Conservation (phyloP, 192 early-diverging fungal genomes). For the Coemansia sp. region DNA sequence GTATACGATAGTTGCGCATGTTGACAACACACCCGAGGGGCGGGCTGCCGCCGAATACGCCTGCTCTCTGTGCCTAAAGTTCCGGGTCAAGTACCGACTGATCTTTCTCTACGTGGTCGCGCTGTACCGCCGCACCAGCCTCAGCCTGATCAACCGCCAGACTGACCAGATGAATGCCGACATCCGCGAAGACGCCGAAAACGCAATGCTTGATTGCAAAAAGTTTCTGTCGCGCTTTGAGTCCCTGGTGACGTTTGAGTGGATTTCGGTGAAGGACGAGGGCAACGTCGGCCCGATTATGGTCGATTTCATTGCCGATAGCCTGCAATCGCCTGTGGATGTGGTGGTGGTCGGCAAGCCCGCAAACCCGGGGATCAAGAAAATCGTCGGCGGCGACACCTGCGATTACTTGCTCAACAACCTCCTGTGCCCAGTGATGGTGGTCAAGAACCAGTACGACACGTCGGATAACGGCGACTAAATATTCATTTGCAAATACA, state of each 20-base stretch:
- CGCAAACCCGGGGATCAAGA: slow-evolving; percentile 23
- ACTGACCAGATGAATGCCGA: slow-evolving; percentile 50
- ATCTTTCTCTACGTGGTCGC: slow-evolving; percentile 50
- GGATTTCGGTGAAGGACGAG: slow-evolving; percentile 52
- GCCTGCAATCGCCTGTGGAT: slow-evolving; percentile 31
- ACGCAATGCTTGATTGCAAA: slow-evolving; percentile 42
- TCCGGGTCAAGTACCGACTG: slow-evolving; percentile 46
- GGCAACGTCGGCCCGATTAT: slow-evolving; percentile 43
- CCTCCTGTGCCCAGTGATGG: slow-evolving; percentile 41
- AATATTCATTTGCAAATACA: not conserved
- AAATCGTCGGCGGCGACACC: slow-evolving; percentile 38
- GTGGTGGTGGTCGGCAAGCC: slow-evolving; percentile 39
- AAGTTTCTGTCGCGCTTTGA: slow-evolving; percentile 51
- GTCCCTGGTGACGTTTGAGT: slow-evolving; percentile 45
- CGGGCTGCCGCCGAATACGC: slow-evolving; percentile 51
- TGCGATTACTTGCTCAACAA: slow-evolving; percentile 34
- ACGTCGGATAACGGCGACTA: slow-evolving; percentile 39
- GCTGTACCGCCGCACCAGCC: slow-evolving; percentile 29
- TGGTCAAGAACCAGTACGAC: slow-evolving; percentile 51
- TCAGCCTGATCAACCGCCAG: slow-evolving; percentile 46
- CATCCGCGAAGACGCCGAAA: slow-evolving; percentile 48
- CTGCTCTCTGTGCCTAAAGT: slow-evolving; percentile 42
- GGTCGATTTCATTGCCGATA: slow-evolving; percentile 32
- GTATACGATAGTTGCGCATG: slow-evolving; percentile 43
- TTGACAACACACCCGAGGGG: slow-evolving; percentile 43